Conservation (phyloP, 2,329 filamentous ascomycete genomes). For the Xylaria sp. region DNA sequence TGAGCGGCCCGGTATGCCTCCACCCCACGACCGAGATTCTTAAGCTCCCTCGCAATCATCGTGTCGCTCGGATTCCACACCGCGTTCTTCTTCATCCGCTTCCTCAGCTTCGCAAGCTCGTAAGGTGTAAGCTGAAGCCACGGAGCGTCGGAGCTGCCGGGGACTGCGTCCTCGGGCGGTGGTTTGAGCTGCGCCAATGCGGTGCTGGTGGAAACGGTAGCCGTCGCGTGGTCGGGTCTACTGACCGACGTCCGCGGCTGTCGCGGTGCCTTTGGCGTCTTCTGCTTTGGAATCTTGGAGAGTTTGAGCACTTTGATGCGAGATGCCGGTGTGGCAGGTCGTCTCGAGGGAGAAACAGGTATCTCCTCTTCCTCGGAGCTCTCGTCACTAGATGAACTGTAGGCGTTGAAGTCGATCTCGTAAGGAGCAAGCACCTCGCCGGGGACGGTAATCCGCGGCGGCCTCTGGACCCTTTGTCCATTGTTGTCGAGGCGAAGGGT, state of each 20-base stretch:
- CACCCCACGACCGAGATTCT: conserved; percentile 67
- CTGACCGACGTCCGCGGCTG: conserved; percentile 32
- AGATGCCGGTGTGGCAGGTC: conserved; percentile 42
- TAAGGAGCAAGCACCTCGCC: conserved; percentile 69
- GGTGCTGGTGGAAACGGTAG: conserved; percentile 45
- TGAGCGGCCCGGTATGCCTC: conserved; percentile 65
- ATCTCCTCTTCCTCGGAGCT: conserved; percentile 54
- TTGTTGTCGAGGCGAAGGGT: conserved; percentile 48
- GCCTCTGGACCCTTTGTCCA: conserved; percentile 50
- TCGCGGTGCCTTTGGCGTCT: conserved; percentile 37
- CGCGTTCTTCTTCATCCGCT: conserved; percentile 90
- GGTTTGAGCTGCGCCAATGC: conserved; percentile 52
- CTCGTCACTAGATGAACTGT: conserved; percentile 55
- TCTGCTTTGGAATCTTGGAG: conserved; percentile 50
- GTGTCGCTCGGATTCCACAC: conserved; percentile 84
- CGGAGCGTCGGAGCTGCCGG: conserved; percentile 62
- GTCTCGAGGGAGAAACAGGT: conserved; percentile 43
- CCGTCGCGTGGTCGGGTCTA: conserved; percentile 45
- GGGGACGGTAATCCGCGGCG: conserved; percentile 64
- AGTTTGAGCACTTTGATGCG: conserved; percentile 55
- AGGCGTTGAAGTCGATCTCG: conserved; percentile 64
- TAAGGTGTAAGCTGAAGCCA: conserved; percentile 68
- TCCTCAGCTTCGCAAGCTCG: conserved; percentile 70
- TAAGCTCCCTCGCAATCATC: conserved; percentile 81
- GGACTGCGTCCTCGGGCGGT: conserved; percentile 61